Evolutionary conservation across 2,329 filamentous ascomycete genomes (phyloP), one percentile per base, ranked within the genome.

Genomic region (Fusarium brachygibbosum): DNA sequence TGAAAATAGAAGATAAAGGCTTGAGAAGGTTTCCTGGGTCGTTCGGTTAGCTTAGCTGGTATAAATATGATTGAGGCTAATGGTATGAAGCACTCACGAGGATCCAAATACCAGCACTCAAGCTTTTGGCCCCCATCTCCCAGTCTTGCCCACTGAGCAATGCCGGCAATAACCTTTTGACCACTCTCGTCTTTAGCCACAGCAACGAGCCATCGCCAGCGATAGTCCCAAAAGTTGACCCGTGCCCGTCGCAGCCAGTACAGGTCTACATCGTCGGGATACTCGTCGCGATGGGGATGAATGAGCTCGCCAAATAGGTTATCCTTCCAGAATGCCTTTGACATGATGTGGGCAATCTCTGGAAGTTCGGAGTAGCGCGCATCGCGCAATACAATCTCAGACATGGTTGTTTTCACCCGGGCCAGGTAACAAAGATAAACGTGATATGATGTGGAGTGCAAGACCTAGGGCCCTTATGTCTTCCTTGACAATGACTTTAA

Each of bases 301-400:
- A 80, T 77, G 28, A 78, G 65, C 4, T 74, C 60, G 21, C 77
- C 78, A 37, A 78, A 78, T 12, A 80, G 45, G 17, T 74, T 73
- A 40, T 80, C 79, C 13, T 79, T 70, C 67, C 72, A 72, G 51
- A 80, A 80, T 1, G 78, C 78, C 17, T 63, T 63, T 9, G 79
- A 73, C 53, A 76, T 63, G 12, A 77, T 59, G 67, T 73, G 68
- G 17, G 77, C 75, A 50, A 79, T 74, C 44, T 67, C 70, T 0
- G 70, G 69, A 4, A 78, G 70, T 31, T 78, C 76, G 21, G 69
- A 70, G 37, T 66, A 72, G 16, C 37, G 32, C 4, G 58, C 69
- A 52, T 69, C 50, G 10, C 69, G 70, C 12, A 72, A 23, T 8
- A 41, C 19, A 7, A 72, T 25, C 2, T 56, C 59, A 42, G 66